Evolutionary conservation across 441 rosid genomes (phyloP).

Genomic region (Gossypium trilobum): DNA sequence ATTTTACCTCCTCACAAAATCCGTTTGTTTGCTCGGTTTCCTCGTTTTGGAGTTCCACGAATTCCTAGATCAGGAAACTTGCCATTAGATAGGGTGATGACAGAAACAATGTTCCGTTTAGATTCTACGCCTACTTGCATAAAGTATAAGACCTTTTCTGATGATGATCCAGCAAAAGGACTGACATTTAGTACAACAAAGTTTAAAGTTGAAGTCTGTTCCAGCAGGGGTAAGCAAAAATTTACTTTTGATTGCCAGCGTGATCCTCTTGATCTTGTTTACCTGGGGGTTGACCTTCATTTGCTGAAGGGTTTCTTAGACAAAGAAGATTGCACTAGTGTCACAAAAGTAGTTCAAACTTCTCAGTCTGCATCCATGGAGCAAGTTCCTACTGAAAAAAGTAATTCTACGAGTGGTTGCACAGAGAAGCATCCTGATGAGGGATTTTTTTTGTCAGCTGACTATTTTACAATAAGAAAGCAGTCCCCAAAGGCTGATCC

Average conservation of each 20-base stretch:
- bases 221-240: constrained; percentile 80
- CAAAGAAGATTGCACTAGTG: constrained; percentile 50
- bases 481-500: constrained; percentile 94
- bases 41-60: constrained; percentile 90
- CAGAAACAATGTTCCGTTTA: constrained; percentile 85
- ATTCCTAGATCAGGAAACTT: constrained; percentile 76
- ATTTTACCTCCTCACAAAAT: constrained; percentile 88
- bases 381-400: constrained; percentile 61
- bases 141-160: constrained; percentile 70
- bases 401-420: constrained; percentile 27
- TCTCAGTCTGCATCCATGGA: constrained; percentile 52
- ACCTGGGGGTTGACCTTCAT: constrained; percentile 90
- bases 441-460: constrained; percentile 82
- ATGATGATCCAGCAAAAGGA: constrained; percentile 92
- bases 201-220: constrained; percentile 71
- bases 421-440: constrained; percentile 78
- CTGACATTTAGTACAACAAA: constrained; percentile 68
- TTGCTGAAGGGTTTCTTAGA: constrained; percentile 58
- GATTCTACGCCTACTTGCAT: constrained; percentile 66
- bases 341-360: constrained; percentile 47
- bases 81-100: constrained; percentile 86
- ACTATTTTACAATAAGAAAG: constrained; percentile 91
- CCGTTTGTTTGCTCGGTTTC: constrained; percentile 80
- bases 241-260: constrained; percentile 83
- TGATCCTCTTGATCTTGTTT: constrained; percentile 89